Percentiles rank a stretch among this genome's conserved stretches.
Conservation (phyloP, 805 yeast genomes). For the Nakazawaea ernobii region DNA sequence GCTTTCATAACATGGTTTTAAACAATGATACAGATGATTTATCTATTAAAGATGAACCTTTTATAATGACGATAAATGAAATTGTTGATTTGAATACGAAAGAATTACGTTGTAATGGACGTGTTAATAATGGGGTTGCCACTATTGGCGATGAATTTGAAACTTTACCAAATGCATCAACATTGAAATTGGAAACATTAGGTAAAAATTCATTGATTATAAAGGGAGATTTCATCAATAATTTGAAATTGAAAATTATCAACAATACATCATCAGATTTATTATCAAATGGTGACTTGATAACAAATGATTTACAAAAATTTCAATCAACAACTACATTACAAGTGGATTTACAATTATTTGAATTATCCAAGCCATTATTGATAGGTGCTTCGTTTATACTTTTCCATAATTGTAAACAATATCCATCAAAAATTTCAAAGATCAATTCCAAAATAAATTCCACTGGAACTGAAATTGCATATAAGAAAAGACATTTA, state of each 20-base stretch:
- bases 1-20: slow-evolving; percentile 35
- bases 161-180: slow-evolving; percentile 46
- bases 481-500: slow-evolving; percentile 50
- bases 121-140: slow-evolving; percentile 60
- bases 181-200: slow-evolving; percentile 34
- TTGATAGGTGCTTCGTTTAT: slow-evolving; percentile 76
- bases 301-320: slow-evolving; percentile 25
- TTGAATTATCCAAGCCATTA: slow-evolving; percentile 66
- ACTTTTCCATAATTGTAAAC: slow-evolving; percentile 68
- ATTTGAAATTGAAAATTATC: slow-evolving; percentile 33
- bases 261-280: slow-evolving; percentile 36
- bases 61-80: slow-evolving; percentile 61
- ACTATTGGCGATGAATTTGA: slow-evolving; percentile 66
- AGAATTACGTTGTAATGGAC: slow-evolving; percentile 54
- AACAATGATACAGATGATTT: slow-evolving; percentile 20
- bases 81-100: slow-evolving; percentile 43
- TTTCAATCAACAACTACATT: slow-evolving; percentile 37
- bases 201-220: slow-evolving; percentile 30
- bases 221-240: slow-evolving; percentile 48
- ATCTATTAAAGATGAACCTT: slow-evolving; percentile 31
- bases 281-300: slow-evolving; percentile 58
- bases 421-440: slow-evolving; percentile 61
- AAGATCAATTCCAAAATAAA: slow-evolving; percentile 34
- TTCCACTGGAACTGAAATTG: slow-evolving; percentile 32
- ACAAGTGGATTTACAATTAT: slow-evolving; percentile 53